phyloP scores from a whole-genome alignment of 2,329 filamentous ascomycete species.

The Cladosporium sp. region DNA sequence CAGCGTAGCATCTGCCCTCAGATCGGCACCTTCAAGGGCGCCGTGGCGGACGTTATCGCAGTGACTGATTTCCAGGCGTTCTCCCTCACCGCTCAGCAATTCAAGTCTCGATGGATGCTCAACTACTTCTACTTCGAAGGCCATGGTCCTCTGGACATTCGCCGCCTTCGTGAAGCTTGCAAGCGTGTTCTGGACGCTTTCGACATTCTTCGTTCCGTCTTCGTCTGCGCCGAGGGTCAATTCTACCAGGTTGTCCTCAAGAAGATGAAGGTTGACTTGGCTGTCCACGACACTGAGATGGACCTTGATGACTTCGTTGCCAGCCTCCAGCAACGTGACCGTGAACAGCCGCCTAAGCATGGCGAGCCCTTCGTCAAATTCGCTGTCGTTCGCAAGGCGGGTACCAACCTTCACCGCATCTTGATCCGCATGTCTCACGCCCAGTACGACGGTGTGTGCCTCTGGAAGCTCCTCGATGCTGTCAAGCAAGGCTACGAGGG shows the following conservation, averaged over 20 bases:
- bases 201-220: constrained; percentile 54
- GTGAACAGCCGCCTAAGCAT: constrained; percentile 11
- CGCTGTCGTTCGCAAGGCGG: constrained; percentile 19
- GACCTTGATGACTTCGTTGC: constrained; percentile 15
- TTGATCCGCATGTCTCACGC: constrained; percentile 31
- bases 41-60: constrained; percentile 16
- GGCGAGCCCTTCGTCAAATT: constrained; percentile 23
- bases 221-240: constrained; percentile 43
- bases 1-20: constrained; percentile 22
- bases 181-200: constrained; percentile 17
- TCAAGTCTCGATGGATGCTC: constrained; percentile 14
- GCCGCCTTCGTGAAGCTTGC: constrained; percentile 18
- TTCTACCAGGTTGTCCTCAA: constrained; percentile 39
- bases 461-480: constrained; percentile 11
- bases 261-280: constrained; percentile 36
- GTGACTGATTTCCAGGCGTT: constrained; percentile 24
- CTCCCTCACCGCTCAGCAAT: constrained; percentile 11
- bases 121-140: constrained; percentile 25
- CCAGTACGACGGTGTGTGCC: constrained; percentile 26
- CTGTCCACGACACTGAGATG: constrained; percentile 17
- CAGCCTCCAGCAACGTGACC: constrained; percentile 14
- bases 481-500: constrained; percentile 12
- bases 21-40: constrained; percentile 21
- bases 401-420: constrained; percentile 21
- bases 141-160: constrained; percentile 18